phyloP scores from a whole-genome alignment of 345 rosid species.

The Carallia pectinifolia region DNA sequence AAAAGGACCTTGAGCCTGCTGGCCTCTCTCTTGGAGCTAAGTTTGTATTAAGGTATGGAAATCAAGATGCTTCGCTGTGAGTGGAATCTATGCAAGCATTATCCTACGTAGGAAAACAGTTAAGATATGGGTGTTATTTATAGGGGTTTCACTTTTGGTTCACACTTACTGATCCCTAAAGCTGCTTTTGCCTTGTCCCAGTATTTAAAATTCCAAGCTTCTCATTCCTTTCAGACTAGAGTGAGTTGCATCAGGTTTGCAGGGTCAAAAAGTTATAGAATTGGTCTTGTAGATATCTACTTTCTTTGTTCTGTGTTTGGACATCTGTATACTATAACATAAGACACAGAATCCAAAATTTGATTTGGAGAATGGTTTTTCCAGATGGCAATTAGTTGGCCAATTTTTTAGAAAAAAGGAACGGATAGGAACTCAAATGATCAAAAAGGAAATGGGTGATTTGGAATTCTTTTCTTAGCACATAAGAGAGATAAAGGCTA shows the following conservation, averaged over 20 bases:
- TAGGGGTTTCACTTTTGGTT: not conserved
- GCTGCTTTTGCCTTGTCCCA: not conserved
- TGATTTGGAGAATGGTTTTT: not conserved
- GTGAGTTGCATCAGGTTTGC: not conserved
- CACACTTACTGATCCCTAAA: not conserved
- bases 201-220: not conserved
- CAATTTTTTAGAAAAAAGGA: not conserved
- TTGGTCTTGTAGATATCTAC: not conserved
- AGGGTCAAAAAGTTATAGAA: not conserved
- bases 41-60: not conserved
- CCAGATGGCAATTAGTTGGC: constrained; percentile 11
- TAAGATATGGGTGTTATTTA: not conserved
- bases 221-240: not conserved
- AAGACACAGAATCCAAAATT: constrained; percentile 5
- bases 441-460: not conserved
- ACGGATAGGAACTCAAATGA: not conserved
- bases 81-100: not conserved
- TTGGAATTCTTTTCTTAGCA: constrained; percentile 24
- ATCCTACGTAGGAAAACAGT: not conserved
- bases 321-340: not conserved
- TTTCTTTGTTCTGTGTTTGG: not conserved
- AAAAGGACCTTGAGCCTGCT: not conserved
- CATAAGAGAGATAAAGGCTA: not conserved
- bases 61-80: constrained; percentile 2
- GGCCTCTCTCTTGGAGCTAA: not conserved